Percentiles rank a stretch among this genome's conserved stretches.
Evolutionary conservation across 441 rosid genomes (phyloP).

Genomic region (Aleurites moluccanus): DNA sequence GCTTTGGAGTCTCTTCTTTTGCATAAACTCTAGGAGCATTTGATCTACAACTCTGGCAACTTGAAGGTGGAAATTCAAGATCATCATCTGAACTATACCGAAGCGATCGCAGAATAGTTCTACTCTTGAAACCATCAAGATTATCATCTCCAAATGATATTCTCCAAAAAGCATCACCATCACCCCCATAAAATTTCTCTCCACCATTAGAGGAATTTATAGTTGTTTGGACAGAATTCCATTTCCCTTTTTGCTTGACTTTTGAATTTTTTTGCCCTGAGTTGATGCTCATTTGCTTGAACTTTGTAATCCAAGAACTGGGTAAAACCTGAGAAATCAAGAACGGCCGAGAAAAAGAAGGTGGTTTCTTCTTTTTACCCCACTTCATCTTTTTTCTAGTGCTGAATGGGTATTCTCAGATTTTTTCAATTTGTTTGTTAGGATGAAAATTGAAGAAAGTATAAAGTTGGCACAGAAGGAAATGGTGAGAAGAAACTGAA

Average conservation of each 20-base stretch:
- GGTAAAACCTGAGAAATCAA: conserved; percentile 56
- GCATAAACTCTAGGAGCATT: conserved; percentile 23
- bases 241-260: conserved; percentile 35
- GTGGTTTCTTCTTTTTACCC: conserved; percentile 56
- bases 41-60: conserved; percentile 33
- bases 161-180: conserved; percentile 57
- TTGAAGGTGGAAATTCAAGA: conserved; percentile 28
- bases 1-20: conserved; percentile 33
- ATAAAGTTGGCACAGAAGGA: conserved; percentile 15
- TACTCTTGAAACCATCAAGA: conserved; percentile 26
- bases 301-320: conserved; percentile 57
- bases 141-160: conserved; percentile 45
- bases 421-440: background rate
- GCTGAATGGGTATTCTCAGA: background rate
- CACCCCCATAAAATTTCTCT: conserved; percentile 41
- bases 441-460: background rate
- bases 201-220: conserved; percentile 31
- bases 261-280: conserved; percentile 41
- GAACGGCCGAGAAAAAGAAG: conserved; percentile 39
- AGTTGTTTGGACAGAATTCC: conserved; percentile 27
- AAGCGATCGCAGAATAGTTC: conserved; percentile 16
- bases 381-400: conserved; percentile 53
- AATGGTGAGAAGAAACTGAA: conserved; percentile 18
- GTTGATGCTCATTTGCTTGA: conserved; percentile 50
- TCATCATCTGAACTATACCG: conserved; percentile 36